Conservation (phyloP, 2,329 filamentous ascomycete species). For the Pyrenophora seminiperda region DNA sequence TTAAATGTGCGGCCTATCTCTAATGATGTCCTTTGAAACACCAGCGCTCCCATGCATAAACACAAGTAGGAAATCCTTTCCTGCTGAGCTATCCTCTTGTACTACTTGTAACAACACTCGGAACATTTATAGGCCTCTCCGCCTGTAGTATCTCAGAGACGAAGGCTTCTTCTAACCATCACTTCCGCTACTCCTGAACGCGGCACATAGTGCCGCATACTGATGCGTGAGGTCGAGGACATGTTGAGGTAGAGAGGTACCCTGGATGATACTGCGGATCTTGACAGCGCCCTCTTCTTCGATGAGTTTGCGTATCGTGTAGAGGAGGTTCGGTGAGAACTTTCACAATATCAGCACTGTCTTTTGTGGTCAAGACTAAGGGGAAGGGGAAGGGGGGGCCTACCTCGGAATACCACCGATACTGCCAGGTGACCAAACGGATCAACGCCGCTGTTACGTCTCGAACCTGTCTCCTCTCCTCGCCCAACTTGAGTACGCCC, state of each 20-base stretch:
- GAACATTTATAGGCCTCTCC: conserved; percentile 2
- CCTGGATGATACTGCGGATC: conserved; percentile 94
- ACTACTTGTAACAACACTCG: not conserved
- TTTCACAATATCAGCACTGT: conserved; percentile 35
- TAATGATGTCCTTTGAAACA: conserved; percentile 9
- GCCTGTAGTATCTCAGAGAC: conserved; percentile 20
- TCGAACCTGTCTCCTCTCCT: conserved; percentile 76
- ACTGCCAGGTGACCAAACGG: conserved; percentile 94
- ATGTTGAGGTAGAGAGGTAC: conserved; percentile 88
- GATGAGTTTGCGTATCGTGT: conserved; percentile 87
- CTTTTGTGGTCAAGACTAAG: too few relatives aligned
- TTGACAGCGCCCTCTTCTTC: conserved; percentile 98
- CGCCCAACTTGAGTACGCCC: conserved; percentile 80
- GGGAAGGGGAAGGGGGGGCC: not conserved
- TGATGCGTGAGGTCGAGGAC: conserved; percentile 95
- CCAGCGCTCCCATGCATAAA: conserved; percentile 24
- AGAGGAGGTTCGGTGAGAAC: conserved; percentile 91
- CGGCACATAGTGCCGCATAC: conserved; percentile 91
- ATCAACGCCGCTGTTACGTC: conserved; percentile 87
- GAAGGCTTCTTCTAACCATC: conserved; percentile 65
- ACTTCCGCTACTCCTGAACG: conserved; percentile 91
- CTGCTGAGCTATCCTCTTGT: not conserved
- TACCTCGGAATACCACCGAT: conserved; percentile 97
- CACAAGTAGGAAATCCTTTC: not conserved
- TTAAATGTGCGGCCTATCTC: not conserved